phyloP scores from a whole-genome alignment of 208 protist genomes.

The Wallacemonas sp. region DNA sequence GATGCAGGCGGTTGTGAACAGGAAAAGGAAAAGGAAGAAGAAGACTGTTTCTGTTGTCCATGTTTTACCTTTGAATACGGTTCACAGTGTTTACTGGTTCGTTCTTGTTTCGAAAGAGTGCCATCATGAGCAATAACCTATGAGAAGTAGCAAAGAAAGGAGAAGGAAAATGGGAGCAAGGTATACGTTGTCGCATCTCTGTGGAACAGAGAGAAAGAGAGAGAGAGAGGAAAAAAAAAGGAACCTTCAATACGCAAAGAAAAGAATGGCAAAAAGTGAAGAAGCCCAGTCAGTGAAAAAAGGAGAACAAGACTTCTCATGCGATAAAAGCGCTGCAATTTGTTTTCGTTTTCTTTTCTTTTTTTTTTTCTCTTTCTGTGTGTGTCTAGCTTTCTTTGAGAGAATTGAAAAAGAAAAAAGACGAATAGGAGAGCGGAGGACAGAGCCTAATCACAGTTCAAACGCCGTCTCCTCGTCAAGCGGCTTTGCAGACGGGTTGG shows the following conservation, averaged over 20 bases:
- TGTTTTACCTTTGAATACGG: too few relatives aligned
- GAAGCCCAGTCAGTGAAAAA: too few relatives aligned
- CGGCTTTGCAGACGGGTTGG: background rate
- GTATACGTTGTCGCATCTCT: too few relatives aligned
- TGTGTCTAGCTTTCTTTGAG: background rate
- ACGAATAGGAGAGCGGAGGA: background rate
- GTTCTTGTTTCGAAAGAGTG: too few relatives aligned
- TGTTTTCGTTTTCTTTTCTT: background rate
- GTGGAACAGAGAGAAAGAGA: background rate
- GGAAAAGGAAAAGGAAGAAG: constrained; percentile 7
- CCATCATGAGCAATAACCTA: too few relatives aligned
- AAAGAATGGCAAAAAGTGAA: too few relatives aligned
- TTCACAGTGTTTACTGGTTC: too few relatives aligned
- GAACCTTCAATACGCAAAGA: too few relatives aligned
- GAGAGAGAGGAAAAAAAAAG: background rate
- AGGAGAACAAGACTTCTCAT: background rate
- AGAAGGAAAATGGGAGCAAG: too few relatives aligned
- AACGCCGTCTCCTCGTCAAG: background rate
- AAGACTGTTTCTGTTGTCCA: background rate
- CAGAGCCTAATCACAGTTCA: background rate
- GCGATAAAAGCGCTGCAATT: background rate
- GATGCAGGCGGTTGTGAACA: too few relatives aligned
- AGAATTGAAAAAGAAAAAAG: background rate
- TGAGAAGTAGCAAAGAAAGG: too few relatives aligned
- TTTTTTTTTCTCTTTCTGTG: background rate